These are phyloP conservation scores for Endoconidiophora polonica DNA, from an alignment of 2,329 filamentous ascomycete species.

Conservation along the genomic window DNA sequence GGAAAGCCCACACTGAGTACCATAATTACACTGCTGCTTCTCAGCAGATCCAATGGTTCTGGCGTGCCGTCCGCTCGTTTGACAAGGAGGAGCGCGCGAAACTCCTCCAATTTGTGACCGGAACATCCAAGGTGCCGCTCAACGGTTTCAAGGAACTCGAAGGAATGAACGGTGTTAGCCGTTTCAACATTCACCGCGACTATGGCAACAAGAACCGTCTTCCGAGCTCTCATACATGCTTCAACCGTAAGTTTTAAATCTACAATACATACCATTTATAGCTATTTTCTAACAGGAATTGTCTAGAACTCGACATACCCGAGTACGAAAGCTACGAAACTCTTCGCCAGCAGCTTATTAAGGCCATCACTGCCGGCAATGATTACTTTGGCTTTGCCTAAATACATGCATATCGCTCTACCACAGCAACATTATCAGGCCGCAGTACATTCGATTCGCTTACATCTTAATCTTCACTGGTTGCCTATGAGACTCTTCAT, in stretches of 20 bases:
- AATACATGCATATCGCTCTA: slow-evolving; percentile 15
- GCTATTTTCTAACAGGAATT: not conserved
- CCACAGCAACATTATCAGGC: not conserved
- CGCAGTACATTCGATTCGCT: slow-evolving; percentile 3
- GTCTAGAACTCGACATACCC: slow-evolving; percentile 80
- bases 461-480: not conserved
- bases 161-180: slow-evolving; percentile 95
- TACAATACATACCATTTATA: not conserved
- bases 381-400: slow-evolving; percentile 97
- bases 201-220: slow-evolving; percentile 92
- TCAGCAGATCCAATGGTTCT: slow-evolving; percentile 98
- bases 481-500: not conserved
- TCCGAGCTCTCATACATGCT: slow-evolving; percentile 94
- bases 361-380: slow-evolving; percentile 92
- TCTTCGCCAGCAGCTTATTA: slow-evolving; percentile 74
- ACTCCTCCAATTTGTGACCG: slow-evolving; percentile 91
- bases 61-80: slow-evolving; percentile 90
- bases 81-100: slow-evolving; percentile 98
- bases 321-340: slow-evolving; percentile 95
- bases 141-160: slow-evolving; percentile 99
- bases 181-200: slow-evolving; percentile 97
- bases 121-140: slow-evolving; percentile 92
- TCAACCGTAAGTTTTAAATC: slow-evolving; percentile 66
- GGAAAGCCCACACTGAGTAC: slow-evolving; percentile 98
- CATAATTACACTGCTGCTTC: slow-evolving; percentile 93